phyloP scores from a whole-genome alignment of 805 yeast species.

The Metschnikowia reukaufii region DNA sequence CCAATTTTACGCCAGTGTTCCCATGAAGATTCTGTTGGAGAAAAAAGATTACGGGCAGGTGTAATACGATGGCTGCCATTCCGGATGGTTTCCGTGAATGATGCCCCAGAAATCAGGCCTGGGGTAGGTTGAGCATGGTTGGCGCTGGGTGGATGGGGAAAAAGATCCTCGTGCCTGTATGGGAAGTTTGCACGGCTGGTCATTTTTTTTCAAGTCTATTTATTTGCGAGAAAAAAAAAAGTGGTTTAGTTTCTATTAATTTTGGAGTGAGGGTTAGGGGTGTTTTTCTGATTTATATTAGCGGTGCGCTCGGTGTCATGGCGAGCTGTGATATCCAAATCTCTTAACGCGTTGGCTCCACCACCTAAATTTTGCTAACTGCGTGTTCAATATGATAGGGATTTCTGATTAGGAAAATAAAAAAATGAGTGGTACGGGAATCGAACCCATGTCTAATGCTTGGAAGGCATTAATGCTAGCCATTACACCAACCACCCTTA shows the following conservation, averaged over 20 bases:
- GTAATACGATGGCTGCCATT: constrained; percentile 17
- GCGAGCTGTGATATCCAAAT: too few relatives aligned
- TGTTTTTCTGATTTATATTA: too few relatives aligned
- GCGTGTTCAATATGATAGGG: too few relatives aligned
- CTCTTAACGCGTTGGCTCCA: too few relatives aligned
- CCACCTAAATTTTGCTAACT: too few relatives aligned
- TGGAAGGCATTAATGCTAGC: constrained; percentile 92
- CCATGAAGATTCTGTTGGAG: constrained; percentile 17
- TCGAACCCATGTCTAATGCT: constrained; percentile 94
- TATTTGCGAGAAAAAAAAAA: too few relatives aligned
- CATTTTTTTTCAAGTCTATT: too few relatives aligned
- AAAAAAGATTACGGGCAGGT: constrained; percentile 14
- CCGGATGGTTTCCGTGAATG: constrained; percentile 22
- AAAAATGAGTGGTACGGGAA: constrained; percentile 78
- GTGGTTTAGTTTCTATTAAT: too few relatives aligned
- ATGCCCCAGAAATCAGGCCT: constrained; percentile 27
- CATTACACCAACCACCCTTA: constrained; percentile 86
- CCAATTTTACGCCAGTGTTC: constrained; percentile 32
- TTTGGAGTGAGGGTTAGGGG: too few relatives aligned
- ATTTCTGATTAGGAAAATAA: too few relatives aligned
- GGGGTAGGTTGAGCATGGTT: constrained; percentile 15
- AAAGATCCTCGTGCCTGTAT: constrained; percentile 43
- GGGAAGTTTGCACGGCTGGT: constrained; percentile 41
- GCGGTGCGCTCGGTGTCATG: too few relatives aligned
- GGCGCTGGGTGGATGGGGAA: constrained; percentile 28